Percentiles rank a stretch among this genome's conserved stretches.
These are phyloP conservation scores for Hirschfeldia incana DNA, from an alignment of 345 rosid species.

Conservation along the genomic window DNA sequence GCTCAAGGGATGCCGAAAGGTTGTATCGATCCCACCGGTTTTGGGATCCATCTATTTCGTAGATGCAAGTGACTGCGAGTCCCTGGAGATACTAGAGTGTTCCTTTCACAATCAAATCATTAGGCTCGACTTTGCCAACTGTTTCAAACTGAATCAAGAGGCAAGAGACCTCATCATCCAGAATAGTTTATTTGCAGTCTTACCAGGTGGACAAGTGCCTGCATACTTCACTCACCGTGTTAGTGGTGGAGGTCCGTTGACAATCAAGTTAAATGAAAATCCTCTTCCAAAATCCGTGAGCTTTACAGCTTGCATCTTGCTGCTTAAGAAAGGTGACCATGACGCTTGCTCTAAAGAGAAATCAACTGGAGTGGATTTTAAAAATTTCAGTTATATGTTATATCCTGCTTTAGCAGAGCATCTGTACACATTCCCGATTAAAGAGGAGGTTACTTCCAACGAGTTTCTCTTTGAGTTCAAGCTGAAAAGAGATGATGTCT, in stretches of 20 bases:
- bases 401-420: too few species aligned
- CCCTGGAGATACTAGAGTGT: background rate
- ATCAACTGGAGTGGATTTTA: background rate
- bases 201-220: slow-evolving; percentile 5
- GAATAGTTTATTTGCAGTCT: background rate
- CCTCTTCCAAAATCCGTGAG: background rate
- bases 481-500: too few species aligned
- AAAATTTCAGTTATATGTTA: too few species aligned
- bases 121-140: background rate
- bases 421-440: too few species aligned
- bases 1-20: background rate
- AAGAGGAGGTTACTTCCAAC: too few species aligned
- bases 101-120: background rate
- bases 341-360: too few species aligned
- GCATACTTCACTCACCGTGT: background rate
- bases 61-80: background rate
- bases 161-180: background rate
- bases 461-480: too few species aligned
- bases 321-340: background rate
- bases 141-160: slow-evolving; percentile 8
- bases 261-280: background rate
- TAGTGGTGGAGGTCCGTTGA: background rate
- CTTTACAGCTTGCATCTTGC: background rate
- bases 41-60: background rate
- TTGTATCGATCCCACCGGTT: background rate